Evolutionary conservation across 1,284 basidiomycete genomes (phyloP), one percentile per base, ranked within the genome.

Genomic region (Marasmius sp.): DNA sequence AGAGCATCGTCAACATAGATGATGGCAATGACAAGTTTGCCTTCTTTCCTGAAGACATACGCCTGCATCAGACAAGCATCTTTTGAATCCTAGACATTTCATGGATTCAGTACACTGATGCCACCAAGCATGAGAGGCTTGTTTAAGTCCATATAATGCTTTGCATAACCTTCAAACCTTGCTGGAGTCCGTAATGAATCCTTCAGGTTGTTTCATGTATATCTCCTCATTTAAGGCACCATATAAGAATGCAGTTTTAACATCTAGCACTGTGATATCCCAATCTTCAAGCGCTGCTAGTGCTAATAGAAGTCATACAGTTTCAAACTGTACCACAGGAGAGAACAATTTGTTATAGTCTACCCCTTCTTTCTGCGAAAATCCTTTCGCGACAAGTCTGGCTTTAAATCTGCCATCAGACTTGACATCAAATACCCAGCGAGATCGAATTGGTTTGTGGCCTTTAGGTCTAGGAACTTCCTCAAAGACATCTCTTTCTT

Each of bases 181-280:
- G 33, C 53, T 36, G n/a, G 57, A 62, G 22, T 62, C 43, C 0
- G 56, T 53, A 33, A 57, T 8, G 45, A 75, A 77, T 1, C 71
- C 71, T 55, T 72, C 62, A 1, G 74, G 75, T 64, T 72, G 72
- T 45, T 70, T 57, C 72, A 76, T 76, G 59, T 76, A 78, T 10
- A 78, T 68, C 52, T 77, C 73, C 49, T 76, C 71, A 7, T 75
- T 67, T 1, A 78, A 66, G 18, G 69, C 57, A 3, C 76, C 71
- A 69, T 79, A 74, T 0, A 78, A 69, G 62, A 75, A 81, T 0
- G 78, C 76, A 0, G 69, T 70, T 49, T 72, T 70, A 3, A 80
- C 70, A 64, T 82, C 77, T 8, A 79, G 60, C 16, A 70, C 72
- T 20, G 72, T 62, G 12, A 80, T 62, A 18, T 73, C 61, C 65